A percentile compares a stretch with the other conserved stretches of the same genome.
Conservation (phyloP, 257 asterid genomes). For the Ajuga chamaepitys region DNA sequence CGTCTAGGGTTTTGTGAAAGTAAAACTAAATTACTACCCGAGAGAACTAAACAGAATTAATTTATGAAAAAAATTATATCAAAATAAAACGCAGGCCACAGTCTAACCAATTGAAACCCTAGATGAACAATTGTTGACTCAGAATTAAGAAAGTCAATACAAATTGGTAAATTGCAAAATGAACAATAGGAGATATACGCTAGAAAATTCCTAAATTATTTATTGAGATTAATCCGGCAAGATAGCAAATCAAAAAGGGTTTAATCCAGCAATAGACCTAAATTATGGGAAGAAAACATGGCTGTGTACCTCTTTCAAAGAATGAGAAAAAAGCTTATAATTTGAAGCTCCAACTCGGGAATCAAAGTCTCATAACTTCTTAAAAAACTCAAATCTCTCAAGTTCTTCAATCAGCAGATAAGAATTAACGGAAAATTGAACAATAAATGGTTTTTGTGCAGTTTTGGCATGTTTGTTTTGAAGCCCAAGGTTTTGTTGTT, state of each 20-base stretch:
- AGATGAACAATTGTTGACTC: not conserved
- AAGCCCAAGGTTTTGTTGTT: too few relatives aligned
- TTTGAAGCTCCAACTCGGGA: too few relatives aligned
- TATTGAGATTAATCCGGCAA: slow-evolving; percentile 12
- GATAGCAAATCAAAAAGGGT: not conserved
- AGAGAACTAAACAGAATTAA: not conserved
- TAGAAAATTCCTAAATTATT: slow-evolving; percentile 5
- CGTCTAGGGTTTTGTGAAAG: slow-evolving; percentile 12
- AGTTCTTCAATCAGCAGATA: not conserved
- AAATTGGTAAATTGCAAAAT: not conserved
- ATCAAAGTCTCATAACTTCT: not conserved
- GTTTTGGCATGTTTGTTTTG: not conserved
- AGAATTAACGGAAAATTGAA: not conserved
- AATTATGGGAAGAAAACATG: not conserved
- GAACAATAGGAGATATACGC: slow-evolving; percentile 2
- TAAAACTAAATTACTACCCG: not conserved
- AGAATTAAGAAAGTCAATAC: slow-evolving; percentile 1
- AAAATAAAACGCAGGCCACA: not conserved
- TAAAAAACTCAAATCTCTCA: not conserved
- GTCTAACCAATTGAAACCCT: not conserved
- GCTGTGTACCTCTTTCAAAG: slow-evolving; percentile 20
- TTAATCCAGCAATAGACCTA: not conserved
- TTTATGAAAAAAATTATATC: not conserved
- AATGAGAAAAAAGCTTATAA: not conserved
- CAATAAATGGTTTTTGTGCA: too few relatives aligned